Percentiles rank a stretch among this genome's conserved stretches.
Conservation (phyloP, 768 basidiomycete genomes). For the Strobilomyces dryophilus region DNA sequence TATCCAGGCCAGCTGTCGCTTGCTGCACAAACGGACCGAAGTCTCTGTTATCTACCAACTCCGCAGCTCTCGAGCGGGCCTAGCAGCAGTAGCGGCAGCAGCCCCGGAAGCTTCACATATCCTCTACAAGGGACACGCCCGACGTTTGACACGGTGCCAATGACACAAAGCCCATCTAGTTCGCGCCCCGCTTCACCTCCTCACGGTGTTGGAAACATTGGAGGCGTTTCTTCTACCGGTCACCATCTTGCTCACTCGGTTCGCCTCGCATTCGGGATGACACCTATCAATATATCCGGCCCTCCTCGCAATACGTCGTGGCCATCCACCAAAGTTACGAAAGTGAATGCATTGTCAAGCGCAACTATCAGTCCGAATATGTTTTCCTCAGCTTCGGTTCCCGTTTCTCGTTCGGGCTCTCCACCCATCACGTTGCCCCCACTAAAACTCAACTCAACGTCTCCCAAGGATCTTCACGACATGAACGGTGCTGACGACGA, state of each 20-base stretch:
- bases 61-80: slow-evolving; percentile 63
- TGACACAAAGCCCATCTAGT: slow-evolving; percentile 44
- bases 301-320: slow-evolving; percentile 38
- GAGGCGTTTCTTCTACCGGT: slow-evolving; percentile 33
- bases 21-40: slow-evolving; percentile 24
- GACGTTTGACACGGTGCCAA: slow-evolving; percentile 22
- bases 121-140: slow-evolving; percentile 28
- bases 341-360: slow-evolving; percentile 9
- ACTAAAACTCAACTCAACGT: slow-evolving; percentile 43
- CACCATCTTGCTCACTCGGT: slow-evolving; percentile 81
- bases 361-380: slow-evolving; percentile 6
- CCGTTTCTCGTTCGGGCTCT: slow-evolving; percentile 58
- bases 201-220: slow-evolving; percentile 31
- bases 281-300: slow-evolving; percentile 55
- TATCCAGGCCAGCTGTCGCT: slow-evolving; percentile 31
- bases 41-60: slow-evolving; percentile 40
- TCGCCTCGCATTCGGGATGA: slow-evolving; percentile 88
- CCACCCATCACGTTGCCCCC: slow-evolving; percentile 75
- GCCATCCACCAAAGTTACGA: slow-evolving; percentile 26
- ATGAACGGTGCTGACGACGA: slow-evolving; percentile 21
- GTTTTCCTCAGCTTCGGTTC: slow-evolving; percentile 31
- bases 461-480: slow-evolving; percentile 17
- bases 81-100: slow-evolving; percentile 57
- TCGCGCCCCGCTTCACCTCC: slow-evolving; percentile 63
- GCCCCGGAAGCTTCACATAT: slow-evolving; percentile 51